Percentiles rank a stretch among this genome's conserved stretches.
Conservation (phyloP, 345 rosid species). For the Gossypium australe region DNA sequence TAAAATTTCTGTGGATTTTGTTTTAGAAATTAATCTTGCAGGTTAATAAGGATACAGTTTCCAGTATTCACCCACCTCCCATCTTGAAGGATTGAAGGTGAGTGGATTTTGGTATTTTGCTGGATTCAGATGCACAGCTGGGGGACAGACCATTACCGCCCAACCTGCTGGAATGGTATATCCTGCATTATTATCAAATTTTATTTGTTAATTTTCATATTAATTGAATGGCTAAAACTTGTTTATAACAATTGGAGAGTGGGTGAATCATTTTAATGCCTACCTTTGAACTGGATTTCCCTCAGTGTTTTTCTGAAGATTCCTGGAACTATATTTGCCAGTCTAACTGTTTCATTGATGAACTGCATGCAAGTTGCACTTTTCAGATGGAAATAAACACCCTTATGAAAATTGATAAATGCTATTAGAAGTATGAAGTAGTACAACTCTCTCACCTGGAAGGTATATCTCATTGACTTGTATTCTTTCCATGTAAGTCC, state of each 20-base stretch:
- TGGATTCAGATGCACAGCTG: slow-evolving; percentile 85
- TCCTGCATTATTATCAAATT: slow-evolving; percentile 41
- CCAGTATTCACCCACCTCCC: slow-evolving; percentile 53
- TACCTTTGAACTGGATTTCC: slow-evolving; percentile 74
- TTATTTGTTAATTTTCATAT: slow-evolving; percentile 1
- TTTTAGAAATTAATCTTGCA: neutral
- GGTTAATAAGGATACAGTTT: slow-evolving; percentile 12
- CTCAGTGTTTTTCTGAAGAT: slow-evolving; percentile 80
- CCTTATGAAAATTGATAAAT: neutral
- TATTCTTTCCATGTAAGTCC: slow-evolving; percentile 91
- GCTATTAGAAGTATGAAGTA: neutral
- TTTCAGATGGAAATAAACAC: slow-evolving; percentile 2
- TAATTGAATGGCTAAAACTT: neutral
- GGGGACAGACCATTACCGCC: slow-evolving; percentile 95
- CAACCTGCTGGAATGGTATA: slow-evolving; percentile 90
- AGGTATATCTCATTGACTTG: slow-evolving; percentile 91
- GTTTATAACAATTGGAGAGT: neutral
- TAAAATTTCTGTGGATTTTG: slow-evolving; percentile 1
- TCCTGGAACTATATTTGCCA: slow-evolving; percentile 92
- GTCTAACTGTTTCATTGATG: slow-evolving; percentile 83
- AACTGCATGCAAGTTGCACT: slow-evolving; percentile 56
- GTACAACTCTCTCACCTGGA: slow-evolving; percentile 48
- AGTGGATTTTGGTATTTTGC: slow-evolving; percentile 66
- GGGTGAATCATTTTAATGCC: neutral
- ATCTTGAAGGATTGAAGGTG: slow-evolving; percentile 62